Conservation (phyloP, 2,329 filamentous ascomycete species). For the Colletotrichum sp. region DNA sequence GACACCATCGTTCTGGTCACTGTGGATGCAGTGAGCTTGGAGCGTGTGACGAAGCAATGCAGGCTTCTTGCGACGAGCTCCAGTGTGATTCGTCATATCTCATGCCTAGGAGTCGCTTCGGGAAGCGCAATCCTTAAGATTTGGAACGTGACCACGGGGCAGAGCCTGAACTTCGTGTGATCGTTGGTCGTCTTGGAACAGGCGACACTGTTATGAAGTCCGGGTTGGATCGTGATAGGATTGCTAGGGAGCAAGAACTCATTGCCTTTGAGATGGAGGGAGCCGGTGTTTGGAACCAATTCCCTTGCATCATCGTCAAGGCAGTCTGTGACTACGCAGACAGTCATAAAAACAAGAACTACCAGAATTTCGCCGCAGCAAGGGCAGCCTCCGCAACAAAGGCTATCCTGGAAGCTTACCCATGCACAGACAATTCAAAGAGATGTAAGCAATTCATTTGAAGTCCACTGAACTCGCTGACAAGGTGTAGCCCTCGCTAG, state of each 20-base stretch:
- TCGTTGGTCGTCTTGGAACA: conserved; percentile 32
- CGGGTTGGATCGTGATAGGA: conserved; percentile 36
- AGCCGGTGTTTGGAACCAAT: conserved; percentile 32
- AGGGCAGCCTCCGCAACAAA: conserved; percentile 36
- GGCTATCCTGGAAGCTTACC: conserved; percentile 21
- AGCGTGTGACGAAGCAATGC: conserved; percentile 27
- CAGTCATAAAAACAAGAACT: conserved; percentile 40
- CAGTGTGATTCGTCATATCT: conserved; percentile 27
- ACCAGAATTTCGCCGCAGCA: conserved; percentile 40
- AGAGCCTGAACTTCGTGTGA: background rate
- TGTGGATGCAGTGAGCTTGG: conserved; percentile 3
- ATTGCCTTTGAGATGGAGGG: conserved; percentile 41
- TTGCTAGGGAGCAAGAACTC: conserved; percentile 28
- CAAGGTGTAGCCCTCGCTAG: no score
- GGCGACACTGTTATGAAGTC: conserved; percentile 46
- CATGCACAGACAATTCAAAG: no score
- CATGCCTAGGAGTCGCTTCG: conserved; percentile 16
- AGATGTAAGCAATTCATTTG: no score
- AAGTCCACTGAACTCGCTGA: no score
- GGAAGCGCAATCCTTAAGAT: conserved; percentile 6
- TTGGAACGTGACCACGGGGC: no score
- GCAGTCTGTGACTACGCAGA: conserved; percentile 44
- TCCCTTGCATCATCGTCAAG: conserved; percentile 38
- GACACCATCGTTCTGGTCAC: conserved; percentile 23
- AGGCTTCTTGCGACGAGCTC: conserved; percentile 28